Evolutionary conservation across 2,329 filamentous ascomycete species (phyloP).

Genomic region (Fusarium begoniae): DNA sequence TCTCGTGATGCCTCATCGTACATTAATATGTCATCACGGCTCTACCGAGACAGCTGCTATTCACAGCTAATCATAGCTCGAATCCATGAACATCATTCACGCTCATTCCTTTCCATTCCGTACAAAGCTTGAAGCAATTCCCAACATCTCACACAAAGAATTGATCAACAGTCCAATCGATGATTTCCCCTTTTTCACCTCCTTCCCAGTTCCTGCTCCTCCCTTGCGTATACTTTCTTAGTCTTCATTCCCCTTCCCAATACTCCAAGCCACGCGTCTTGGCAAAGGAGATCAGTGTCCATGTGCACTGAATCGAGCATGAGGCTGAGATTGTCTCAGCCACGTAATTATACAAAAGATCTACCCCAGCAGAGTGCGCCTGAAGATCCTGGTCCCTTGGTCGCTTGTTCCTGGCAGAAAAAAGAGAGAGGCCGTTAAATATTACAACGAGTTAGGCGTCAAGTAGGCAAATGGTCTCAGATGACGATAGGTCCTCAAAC

Average conservation of each 20-base stretch:
- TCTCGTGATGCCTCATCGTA: conserved; percentile 10
- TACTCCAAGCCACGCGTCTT: background rate
- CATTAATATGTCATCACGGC: conserved; percentile 1
- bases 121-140: background rate
- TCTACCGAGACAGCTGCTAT: background rate
- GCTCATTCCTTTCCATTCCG: conserved; percentile 13
- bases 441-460: conserved; percentile 36
- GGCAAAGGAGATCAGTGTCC: conserved; percentile 10
- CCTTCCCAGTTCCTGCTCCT: background rate
- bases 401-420: background rate
- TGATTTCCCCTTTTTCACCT: background rate
- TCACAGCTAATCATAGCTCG: conserved; percentile 9
- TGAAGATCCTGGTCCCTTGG: background rate
- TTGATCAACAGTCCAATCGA: background rate
- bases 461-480: conserved; percentile 24
- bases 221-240: conserved; percentile 16
- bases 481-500: conserved; percentile 12
- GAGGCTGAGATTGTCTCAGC: conserved; percentile 27
- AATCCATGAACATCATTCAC: conserved; percentile 3
- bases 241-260: background rate
- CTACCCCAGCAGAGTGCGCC: background rate
- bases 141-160: background rate
- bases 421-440: conserved; percentile 30
- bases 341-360: conserved; percentile 29
- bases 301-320: background rate